Evolutionary conservation across 495 filamentous ascomycete genomes (phyloP).

Genomic region (Podospora appendiculata): DNA sequence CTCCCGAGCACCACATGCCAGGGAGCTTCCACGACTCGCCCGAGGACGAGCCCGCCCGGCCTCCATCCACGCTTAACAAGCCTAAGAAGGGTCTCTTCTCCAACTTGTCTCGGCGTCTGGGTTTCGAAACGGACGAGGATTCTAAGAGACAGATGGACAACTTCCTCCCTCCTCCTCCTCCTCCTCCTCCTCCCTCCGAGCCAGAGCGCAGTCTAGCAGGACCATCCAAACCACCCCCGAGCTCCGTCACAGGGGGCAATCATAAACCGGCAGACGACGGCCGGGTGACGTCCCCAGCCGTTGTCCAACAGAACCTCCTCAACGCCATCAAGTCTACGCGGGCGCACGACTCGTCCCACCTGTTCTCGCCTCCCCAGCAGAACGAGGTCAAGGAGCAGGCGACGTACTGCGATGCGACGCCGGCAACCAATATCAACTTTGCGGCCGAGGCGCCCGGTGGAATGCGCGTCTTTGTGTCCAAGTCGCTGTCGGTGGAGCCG

Average conservation of each 20-base stretch:
- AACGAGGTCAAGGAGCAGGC: constrained; percentile 73
- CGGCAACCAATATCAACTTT: constrained; percentile 72
- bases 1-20: constrained; percentile 22
- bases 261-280: constrained; percentile 22
- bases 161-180: constrained; percentile 20
- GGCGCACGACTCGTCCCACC: constrained; percentile 59
- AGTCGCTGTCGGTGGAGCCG: constrained; percentile 37
- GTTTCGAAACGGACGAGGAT: constrained; percentile 45
- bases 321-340: constrained; percentile 78
- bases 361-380: constrained; percentile 65
- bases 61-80: constrained; percentile 7
- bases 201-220: background rate
- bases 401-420: constrained; percentile 80
- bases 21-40: constrained; percentile 54
- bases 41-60: constrained; percentile 28
- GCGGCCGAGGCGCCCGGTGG: constrained; percentile 61
- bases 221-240: background rate
- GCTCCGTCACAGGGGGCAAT: background rate
- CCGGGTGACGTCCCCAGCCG: constrained; percentile 46
- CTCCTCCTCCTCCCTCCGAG: background rate
- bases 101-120: constrained; percentile 54
- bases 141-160: constrained; percentile 33
- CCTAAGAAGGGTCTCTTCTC: constrained; percentile 48
- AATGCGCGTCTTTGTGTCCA: constrained; percentile 66
- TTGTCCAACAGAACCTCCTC: constrained; percentile 57